These are phyloP conservation scores for Neopestalotiopsis rosae DNA, from an alignment of 2,329 filamentous ascomycete genomes.

Conservation along the genomic window DNA sequence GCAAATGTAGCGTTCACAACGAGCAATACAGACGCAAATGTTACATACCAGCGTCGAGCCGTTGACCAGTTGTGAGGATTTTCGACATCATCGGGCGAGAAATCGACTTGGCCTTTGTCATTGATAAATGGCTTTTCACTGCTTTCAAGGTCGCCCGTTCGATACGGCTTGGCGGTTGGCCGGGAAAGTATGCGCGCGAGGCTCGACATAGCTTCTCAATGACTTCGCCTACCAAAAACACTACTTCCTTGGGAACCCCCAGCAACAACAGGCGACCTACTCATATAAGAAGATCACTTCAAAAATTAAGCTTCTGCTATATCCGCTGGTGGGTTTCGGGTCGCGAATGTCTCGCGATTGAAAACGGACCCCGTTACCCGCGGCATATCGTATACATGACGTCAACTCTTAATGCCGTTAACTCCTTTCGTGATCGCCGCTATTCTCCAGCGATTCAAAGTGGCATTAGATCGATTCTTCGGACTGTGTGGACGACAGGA, in stretches of 20 bases:
- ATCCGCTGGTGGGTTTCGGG: background rate
- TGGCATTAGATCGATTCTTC: background rate
- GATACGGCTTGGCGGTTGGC: slow-evolving; percentile 58
- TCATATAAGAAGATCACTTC: background rate
- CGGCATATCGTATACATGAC: background rate
- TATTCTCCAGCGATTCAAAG: background rate
- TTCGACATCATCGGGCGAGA: slow-evolving; percentile 55
- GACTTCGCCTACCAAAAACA: too few relatives aligned
- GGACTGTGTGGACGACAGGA: background rate
- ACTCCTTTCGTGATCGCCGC: slow-evolving; percentile 6
- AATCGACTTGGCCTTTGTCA: slow-evolving; percentile 55
- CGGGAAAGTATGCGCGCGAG: slow-evolving; percentile 53
- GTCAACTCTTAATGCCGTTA: slow-evolving; percentile 15
- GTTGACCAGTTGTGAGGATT: slow-evolving; percentile 55
- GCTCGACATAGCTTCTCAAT: slow-evolving; percentile 40
- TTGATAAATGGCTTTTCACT: slow-evolving; percentile 47
- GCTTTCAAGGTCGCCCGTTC: slow-evolving; percentile 42
- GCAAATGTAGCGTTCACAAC: slow-evolving; percentile 63
- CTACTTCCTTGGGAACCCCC: background rate
- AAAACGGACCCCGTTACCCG: background rate
- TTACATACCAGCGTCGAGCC: slow-evolving; percentile 46
- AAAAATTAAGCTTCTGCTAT: background rate
- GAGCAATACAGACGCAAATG: slow-evolving; percentile 47
- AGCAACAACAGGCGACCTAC: background rate
- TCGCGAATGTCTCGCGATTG: slow-evolving; percentile 1